These are phyloP conservation scores for Acacia concinna DNA, from an alignment of 331 rosid genomes.

Conservation along the genomic window DNA sequence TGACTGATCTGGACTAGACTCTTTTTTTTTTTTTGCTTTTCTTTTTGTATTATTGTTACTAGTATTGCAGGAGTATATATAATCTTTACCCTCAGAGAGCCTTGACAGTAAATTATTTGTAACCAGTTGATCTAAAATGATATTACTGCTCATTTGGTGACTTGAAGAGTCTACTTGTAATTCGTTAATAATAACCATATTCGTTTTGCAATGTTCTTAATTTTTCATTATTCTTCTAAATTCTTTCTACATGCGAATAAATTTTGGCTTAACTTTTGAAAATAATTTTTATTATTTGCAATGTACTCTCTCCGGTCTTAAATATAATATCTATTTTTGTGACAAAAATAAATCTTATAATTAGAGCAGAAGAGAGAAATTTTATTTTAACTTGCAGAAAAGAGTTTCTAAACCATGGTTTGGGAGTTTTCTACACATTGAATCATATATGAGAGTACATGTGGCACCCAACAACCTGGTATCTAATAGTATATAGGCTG, in stretches of 20 bases:
- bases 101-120: not conserved
- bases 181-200: not conserved
- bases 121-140: conserved; percentile 1
- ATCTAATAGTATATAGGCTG: not conserved
- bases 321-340: no score
- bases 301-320: no score
- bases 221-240: not conserved
- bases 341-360: no score
- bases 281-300: no score
- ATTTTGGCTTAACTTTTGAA: no score
- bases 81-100: not conserved
- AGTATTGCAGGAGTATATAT: not conserved
- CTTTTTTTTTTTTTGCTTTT: not conserved
- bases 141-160: not conserved
- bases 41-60: not conserved
- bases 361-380: no score
- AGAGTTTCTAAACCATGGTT: no score
- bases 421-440: no score
- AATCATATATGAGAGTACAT: no score
- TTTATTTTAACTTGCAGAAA: no score
- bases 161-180: not conserved
- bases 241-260: no score
- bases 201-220: not conserved
- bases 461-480: not conserved
- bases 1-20: not conserved